Conservation (phyloP, 495 filamentous ascomycete species). For the Aspergillus cavernicola region DNA sequence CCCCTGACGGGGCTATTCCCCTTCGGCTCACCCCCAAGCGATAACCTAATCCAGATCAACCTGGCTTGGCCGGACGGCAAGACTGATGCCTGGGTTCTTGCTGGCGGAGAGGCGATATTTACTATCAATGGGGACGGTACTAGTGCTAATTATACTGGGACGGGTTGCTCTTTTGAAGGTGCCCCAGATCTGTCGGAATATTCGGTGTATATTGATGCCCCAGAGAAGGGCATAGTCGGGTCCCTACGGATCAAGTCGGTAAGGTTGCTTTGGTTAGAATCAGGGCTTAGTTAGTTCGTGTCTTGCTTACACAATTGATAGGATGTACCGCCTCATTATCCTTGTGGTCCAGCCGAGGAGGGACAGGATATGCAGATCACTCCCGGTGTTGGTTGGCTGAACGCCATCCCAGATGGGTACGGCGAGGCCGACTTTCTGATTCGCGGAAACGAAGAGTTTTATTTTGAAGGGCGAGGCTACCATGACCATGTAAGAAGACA, state of each 20-base stretch:
- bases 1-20: not conserved
- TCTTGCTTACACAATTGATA: not conserved
- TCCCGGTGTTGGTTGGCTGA: not conserved
- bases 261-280: not conserved
- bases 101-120: not conserved
- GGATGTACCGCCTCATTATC: not conserved
- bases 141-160: not conserved
- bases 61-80: not conserved
- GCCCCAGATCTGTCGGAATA: not conserved
- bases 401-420: not conserved
- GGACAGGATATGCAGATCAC: not conserved
- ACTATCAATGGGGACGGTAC: not conserved
- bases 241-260: not conserved
- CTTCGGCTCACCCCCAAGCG: not conserved
- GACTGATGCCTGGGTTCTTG: not conserved
- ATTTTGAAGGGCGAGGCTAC: not conserved
- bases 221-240: not conserved
- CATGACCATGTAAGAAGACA: not conserved
- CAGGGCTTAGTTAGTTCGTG: not conserved
- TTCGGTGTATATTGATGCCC: not conserved
- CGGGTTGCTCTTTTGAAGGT: not conserved
- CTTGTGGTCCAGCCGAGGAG: not conserved
- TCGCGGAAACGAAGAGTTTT: not conserved
- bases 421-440: not conserved
- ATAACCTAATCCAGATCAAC: not conserved